Percentiles rank a stretch among this genome's conserved stretches.
phyloP scores from a whole-genome alignment of 495 filamentous ascomycete genomes.

The Aspergillus kassunensis region DNA sequence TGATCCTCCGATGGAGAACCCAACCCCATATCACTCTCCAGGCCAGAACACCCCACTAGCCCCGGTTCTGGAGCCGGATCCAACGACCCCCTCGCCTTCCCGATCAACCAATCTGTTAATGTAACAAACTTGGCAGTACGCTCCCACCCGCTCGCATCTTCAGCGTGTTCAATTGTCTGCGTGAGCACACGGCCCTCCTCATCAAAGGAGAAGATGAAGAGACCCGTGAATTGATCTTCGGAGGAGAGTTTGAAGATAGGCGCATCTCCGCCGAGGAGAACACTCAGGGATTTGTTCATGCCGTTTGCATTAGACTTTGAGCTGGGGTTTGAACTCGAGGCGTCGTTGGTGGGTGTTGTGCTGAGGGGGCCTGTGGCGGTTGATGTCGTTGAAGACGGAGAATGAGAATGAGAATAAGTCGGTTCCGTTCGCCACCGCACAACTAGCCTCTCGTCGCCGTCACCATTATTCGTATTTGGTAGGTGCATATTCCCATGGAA shows the following conservation, averaged over 20 bases:
- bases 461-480: too few species aligned
- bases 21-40: too few species aligned
- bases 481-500: background rate
- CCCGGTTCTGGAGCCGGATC: constrained; percentile 43
- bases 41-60: background rate
- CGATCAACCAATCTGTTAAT: constrained; percentile 85
- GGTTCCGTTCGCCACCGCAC: constrained; percentile 77
- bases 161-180: constrained; percentile 92
- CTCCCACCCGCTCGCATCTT: constrained; percentile 71
- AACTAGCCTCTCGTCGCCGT: constrained; percentile 69
- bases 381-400: background rate
- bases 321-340: background rate
- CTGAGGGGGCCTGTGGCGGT: background rate
- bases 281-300: constrained; percentile 37
- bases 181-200: constrained; percentile 74
- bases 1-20: too few species aligned
- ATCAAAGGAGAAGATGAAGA: constrained; percentile 97
- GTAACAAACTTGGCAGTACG: constrained; percentile 70
- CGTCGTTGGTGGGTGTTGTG: background rate
- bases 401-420: constrained; percentile 12
- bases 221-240: constrained; percentile 52
- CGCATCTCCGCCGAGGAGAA: constrained; percentile 54
- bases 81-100: constrained; percentile 49
- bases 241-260: constrained; percentile 71
- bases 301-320: constrained; percentile 25